These are phyloP conservation scores for Angophora floribunda DNA, from an alignment of 345 rosid genomes.

Conservation along the genomic window DNA sequence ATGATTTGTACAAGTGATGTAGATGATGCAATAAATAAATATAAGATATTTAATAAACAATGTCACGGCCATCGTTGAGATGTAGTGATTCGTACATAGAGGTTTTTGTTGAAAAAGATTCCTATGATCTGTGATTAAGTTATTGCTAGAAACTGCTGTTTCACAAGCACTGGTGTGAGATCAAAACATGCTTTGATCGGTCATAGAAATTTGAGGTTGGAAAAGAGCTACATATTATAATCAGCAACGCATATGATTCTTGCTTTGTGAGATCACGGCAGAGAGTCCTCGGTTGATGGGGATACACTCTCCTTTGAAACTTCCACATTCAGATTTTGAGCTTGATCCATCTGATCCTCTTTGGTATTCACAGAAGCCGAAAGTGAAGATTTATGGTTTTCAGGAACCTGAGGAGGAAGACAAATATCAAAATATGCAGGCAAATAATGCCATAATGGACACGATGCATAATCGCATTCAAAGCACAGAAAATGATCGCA, in stretches of 20 bases:
- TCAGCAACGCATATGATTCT: background rate
- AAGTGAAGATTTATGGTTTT: conserved; percentile 6
- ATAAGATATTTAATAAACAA: background rate
- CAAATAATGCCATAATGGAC: background rate
- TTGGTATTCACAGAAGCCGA: conserved; percentile 23
- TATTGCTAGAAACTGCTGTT: background rate
- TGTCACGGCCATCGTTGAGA: background rate
- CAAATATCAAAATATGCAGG: background rate
- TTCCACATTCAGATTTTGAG: conserved; percentile 6
- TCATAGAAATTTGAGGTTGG: background rate
- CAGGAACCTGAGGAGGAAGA: conserved; percentile 14
- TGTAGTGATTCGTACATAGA: background rate
- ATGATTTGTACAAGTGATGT: background rate
- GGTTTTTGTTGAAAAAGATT: background rate
- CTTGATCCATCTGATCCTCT: conserved; percentile 1
- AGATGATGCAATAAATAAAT: background rate
- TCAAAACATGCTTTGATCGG: background rate
- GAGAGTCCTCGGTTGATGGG: background rate
- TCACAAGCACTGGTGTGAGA: background rate
- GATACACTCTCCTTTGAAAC: conserved; percentile 5
- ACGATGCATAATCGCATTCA: background rate
- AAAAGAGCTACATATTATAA: background rate
- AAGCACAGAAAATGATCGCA: background rate
- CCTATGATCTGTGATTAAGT: background rate
- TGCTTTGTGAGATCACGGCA: background rate